Evolutionary conservation across 1,139 yeast species (phyloP), one percentile per base, ranked within the genome.

Genomic region (Suhomyces ambrosiae): DNA sequence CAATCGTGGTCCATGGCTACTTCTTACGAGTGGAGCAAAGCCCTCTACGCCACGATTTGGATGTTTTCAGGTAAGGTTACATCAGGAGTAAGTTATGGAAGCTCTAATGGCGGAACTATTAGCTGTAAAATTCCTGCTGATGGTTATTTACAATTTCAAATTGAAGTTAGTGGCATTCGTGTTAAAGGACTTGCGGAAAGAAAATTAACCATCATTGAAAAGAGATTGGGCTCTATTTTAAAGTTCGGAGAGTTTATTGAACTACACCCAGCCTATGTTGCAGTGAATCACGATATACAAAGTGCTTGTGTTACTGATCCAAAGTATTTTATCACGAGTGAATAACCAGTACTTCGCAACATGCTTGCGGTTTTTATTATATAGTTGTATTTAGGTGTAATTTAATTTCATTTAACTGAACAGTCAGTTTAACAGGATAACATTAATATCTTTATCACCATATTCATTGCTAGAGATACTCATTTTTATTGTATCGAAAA

Each of bases 231-330:
- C 11, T 11, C 34, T 10, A 30, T 14, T 4, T 7, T 53, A 28
- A 39, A 41, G 16, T 41, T 44, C 27, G 60, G 53, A 1, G 52
- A 49, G 12, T 61, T n/a, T 9, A 21, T 15, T 10, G 18, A 12
- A 3, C 27, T 14, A 7, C 27, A 23, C 21, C 33, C 33, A 1
- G 30, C 16, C 9, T 26, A 21, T 12, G n/a, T 40, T 18, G 35
- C 56, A 11, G 46, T 50, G 25, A 41, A 41, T 12, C 39, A 36
- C 18, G 49, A 48, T 7, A 33, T 58, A 4, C 52, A 58, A 32
- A 43, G 52, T 5, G 65, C 63, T 3, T 61, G 67, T 46, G 53
- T 61, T 2, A 60, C 66, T 2, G 54, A 54, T 35, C 53, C 52
- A 3, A 33, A 41, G 14, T 32, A 27, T 14, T 36, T 40, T 21